Evolutionary conservation across 148 eudicot genomes (phyloP).

Genomic region (Fagopyrum esculentum): DNA sequence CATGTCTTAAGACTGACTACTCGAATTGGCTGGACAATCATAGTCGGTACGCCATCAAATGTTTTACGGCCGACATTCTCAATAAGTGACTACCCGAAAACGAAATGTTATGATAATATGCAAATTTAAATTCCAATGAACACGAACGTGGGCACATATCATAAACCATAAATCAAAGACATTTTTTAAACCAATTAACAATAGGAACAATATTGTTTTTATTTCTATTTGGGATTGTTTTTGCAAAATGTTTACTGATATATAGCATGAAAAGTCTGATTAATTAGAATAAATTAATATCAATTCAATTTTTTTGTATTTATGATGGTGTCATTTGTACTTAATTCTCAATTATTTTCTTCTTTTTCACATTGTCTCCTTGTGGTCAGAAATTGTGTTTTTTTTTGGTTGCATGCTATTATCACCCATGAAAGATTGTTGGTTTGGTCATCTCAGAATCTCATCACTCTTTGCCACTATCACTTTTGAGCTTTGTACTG

Average conservation of each 20-base stretch:
- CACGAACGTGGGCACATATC: too few species aligned
- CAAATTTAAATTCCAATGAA: too few species aligned
- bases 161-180: too few species aligned
- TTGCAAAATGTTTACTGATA: background rate
- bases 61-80: too few species aligned
- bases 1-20: too few species aligned
- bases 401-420: slow-evolving; percentile 2
- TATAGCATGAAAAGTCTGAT: background rate
- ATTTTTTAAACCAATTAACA: too few species aligned
- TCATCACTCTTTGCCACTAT: background rate
- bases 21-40: too few species aligned
- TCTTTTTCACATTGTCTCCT: background rate
- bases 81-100: too few species aligned
- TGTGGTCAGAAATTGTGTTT: background rate
- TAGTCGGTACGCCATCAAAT: too few species aligned
- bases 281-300: background rate
- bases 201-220: too few species aligned
- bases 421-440: slow-evolving; percentile 7
- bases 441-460: slow-evolving; percentile 7
- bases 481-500: background rate
- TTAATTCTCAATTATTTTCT: background rate
- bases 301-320: background rate
- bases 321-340: background rate
- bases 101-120: too few species aligned
- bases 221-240: too few species aligned